Conservation (phyloP, 257 asterid genomes). For the Ajuga chamaepitys region DNA sequence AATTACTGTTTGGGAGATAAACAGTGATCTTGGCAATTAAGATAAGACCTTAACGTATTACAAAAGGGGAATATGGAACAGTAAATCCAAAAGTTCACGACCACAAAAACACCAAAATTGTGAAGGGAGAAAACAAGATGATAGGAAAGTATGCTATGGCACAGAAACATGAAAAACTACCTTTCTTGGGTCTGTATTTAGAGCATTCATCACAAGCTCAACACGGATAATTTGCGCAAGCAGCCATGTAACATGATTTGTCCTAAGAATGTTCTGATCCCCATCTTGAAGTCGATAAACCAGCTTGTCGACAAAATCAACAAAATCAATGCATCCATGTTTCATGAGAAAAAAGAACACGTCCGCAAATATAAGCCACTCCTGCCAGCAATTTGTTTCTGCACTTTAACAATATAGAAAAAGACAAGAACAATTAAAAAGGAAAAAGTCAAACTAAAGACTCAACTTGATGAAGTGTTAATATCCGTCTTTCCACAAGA, state of each 20-base stretch:
- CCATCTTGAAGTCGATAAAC: conserved; percentile 86
- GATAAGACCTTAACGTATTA: neutral
- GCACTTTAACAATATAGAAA: conserved; percentile 27
- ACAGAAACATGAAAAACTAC: conserved; percentile 29
- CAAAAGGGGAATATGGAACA: conserved; percentile 6
- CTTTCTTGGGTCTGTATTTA: conserved; percentile 82
- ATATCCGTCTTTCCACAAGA: neutral
- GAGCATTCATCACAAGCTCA: conserved; percentile 88
- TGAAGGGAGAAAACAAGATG: conserved; percentile 9
- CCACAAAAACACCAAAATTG: conserved; percentile 1
- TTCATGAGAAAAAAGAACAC: conserved; percentile 88
- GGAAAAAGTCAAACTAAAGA: conserved; percentile 5
- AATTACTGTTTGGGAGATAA: neutral
- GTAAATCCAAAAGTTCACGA: conserved; percentile 2
- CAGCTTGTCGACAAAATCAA: conserved; percentile 90
- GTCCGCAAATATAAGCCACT: conserved; percentile 96
- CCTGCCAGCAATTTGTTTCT: conserved; percentile 97
- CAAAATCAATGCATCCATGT: conserved; percentile 95
- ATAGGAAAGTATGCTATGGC: conserved; percentile 5
- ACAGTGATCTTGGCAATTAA: conserved; percentile 9
- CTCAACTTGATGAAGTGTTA: neutral
- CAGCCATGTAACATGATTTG: conserved; percentile 97
- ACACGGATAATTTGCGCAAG: conserved; percentile 95
- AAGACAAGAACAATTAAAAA: conserved; percentile 4
- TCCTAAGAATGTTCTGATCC: conserved; percentile 79